Base-by-base conservation (phyloP, 257 asterid species). In the Asclepias syriaca region DNA sequence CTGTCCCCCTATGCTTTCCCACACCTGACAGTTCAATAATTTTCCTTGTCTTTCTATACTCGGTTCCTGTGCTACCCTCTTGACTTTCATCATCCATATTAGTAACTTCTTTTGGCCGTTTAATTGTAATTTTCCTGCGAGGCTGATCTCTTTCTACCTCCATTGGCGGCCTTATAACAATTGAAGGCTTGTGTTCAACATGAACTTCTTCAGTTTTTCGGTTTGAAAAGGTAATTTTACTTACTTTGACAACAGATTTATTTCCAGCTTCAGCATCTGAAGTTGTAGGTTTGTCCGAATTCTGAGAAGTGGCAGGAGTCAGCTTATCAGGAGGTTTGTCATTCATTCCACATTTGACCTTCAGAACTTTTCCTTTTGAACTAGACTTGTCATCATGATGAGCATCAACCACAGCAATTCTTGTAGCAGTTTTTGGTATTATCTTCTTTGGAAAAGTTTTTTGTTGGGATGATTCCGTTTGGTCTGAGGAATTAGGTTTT, bases 21-120 rank as follows among this genome's bases (percentile, higher is more conserved):
- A 87, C 66, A 81, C 86, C 78, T 0, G 99, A 87, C 75, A 95
- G 79, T 43, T 92, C 99, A 16, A 78, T 66, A 34, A 95, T 87
- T 82, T 85, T 95, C 84, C 84, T 92, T n/a, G 90, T 92, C 80
- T 95, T 95, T 80, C 91, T 81, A 82, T 79, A 81, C 68, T 92
- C 97, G 64, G 77, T 58, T 78, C 89, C 96, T 68, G 79, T 76
- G 74, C 96, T 90, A 77, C 96, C 99, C 60, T 95, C 99, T 87
- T 88, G 98, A 79, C 92, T 89, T 72, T 75, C 78, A 7, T 95
- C 96, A 19, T 95, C 98, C 69, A 85, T 77, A 78, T 72, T 87
- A 77, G 80, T 49, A 21, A 85, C 72, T 86, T 95, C 98, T 77
- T 85, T 95, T 9, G 97, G 95, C 60, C 87, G 87, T 78, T 83